Evolutionary conservation across 345 rosid species (phyloP), one percentile per base, ranked within the genome.

Genomic region (Syzygium grande): DNA sequence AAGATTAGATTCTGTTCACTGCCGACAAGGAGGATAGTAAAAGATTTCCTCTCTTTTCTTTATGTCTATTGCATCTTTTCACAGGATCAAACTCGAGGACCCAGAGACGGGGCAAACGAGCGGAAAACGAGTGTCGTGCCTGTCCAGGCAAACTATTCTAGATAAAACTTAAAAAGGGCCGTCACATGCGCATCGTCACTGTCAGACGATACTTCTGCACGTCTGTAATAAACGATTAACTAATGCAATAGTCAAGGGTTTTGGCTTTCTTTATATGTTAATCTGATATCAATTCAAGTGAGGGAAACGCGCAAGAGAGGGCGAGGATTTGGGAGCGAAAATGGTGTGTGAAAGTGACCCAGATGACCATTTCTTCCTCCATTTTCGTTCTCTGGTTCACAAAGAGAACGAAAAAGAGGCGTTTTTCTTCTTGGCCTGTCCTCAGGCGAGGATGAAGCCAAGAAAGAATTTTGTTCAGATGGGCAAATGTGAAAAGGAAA

Each of bases 51-150:
- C 19, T 21, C 25, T 23, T 58, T 23, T 23, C 13, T 73, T 73
- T 0, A 19, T 0, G 11, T 19, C 0, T 38, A 34, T 34, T 41
- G 49, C 49, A 46, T 34, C 23, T 1, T 17, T 73, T 41, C 80
- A 41, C 27, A 38, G 49, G 83, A 19, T 21, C 83, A 4, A 22
- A 73, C 11, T 7, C 0, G 12, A 38, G 83, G 13, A 58, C 29
- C 25, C 4, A 9, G 61, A 56, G 63, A 23, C 13, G 19, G 63
- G 27, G 29, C n/a, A 58, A 58, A 3, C 27, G 38, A 19, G 83
- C 6, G 83, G 38, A 73, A 73, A 38, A 73, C 25, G 49, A 38
- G 49, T 19, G 27, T 5, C 83, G 22, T 10, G 83, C 49, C 83
- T 73, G 83, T 1, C 83, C 27, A 49, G 83, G 27, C 3, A 73